A percentile compares a stretch with the other conserved stretches of the same genome.
Evolutionary conservation across 1,284 basidiomycete species (phyloP).

Genomic region (Marasmius tenuissimus): DNA sequence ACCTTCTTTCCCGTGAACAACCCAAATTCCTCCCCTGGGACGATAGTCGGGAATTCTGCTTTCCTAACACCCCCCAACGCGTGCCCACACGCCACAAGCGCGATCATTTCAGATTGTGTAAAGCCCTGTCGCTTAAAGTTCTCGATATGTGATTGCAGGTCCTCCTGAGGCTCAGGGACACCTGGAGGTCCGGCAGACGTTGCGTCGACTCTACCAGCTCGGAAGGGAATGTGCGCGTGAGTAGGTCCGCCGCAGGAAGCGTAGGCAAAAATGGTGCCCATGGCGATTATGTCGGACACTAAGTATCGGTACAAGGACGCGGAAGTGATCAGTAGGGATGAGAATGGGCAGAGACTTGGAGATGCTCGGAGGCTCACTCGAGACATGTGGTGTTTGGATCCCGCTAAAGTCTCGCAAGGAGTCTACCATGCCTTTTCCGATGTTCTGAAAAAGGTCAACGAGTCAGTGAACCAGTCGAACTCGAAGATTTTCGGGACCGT

Average conservation of each 20-base stretch:
- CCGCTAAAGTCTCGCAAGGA: background rate
- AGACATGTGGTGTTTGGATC: background rate
- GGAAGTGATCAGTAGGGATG: background rate
- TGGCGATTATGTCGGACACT: constrained; percentile 38
- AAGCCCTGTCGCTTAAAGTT: constrained; percentile 40
- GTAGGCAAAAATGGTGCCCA: constrained; percentile 24
- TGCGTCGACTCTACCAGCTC: constrained; percentile 2
- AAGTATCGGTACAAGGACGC: background rate
- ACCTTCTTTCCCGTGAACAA: no score
- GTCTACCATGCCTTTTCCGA: background rate
- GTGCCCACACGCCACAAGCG: constrained; percentile 42
- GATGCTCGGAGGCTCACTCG: background rate
- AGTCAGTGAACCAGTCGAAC: no score
- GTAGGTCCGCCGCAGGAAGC: background rate
- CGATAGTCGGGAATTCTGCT: constrained; percentile 36
- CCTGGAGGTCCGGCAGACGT: constrained; percentile 29
- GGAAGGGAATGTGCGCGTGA: background rate
- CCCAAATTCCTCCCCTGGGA: constrained; percentile 5
- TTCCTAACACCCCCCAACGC: constrained; percentile 32
- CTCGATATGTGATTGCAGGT: constrained; percentile 28
- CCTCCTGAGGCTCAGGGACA: constrained; percentile 34
- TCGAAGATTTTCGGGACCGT: background rate
- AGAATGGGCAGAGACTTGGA: no score
- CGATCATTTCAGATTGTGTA: constrained; percentile 38
- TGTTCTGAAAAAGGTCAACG: background rate